Conservation (phyloP, 2,329 filamentous ascomycete genomes). For the Colletotrichum lentis region DNA sequence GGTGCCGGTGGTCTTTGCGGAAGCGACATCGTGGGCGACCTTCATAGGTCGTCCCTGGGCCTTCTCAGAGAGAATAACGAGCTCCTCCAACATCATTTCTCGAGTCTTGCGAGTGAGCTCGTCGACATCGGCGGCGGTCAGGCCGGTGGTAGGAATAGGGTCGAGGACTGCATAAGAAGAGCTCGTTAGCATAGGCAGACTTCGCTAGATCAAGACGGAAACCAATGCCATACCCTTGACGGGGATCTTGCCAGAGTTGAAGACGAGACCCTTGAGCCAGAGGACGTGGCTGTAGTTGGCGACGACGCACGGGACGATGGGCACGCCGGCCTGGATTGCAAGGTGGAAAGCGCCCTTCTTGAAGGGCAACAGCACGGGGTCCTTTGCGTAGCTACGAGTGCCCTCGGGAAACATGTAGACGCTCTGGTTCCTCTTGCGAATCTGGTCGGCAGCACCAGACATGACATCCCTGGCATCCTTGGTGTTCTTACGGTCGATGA, state of each 20-base stretch:
- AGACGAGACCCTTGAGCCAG: conserved; percentile 69
- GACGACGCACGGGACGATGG: conserved; percentile 84
- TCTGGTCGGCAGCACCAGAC: conserved; percentile 81
- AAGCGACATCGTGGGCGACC: conserved; percentile 22
- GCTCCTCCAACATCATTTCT: conserved; percentile 77
- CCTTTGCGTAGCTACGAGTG: conserved; percentile 86
- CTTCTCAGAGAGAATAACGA: conserved; percentile 62
- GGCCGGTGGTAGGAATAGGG: conserved; percentile 78
- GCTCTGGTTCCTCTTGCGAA: conserved; percentile 74
- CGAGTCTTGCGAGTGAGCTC: conserved; percentile 72
- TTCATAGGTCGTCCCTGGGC: conserved; percentile 51
- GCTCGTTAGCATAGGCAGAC: background rate
- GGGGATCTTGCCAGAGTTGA: conserved; percentile 75
- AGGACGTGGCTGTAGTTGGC: conserved; percentile 82
- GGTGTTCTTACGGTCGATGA: conserved; percentile 90
- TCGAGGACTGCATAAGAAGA: conserved; percentile 68
- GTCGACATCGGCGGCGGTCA: conserved; percentile 81
- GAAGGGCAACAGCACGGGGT: conserved; percentile 87
- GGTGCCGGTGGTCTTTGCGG: conserved; percentile 34
- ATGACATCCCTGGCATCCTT: conserved; percentile 86
- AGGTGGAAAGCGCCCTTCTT: conserved; percentile 99
- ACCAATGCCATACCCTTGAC: conserved; percentile 68
- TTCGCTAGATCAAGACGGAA: background rate
- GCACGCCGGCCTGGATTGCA: conserved; percentile 91
- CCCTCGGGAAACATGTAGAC: conserved; percentile 93